These are phyloP conservation scores for Somion occarium DNA, from an alignment of 1,284 basidiomycete species.

Conservation along the genomic window DNA sequence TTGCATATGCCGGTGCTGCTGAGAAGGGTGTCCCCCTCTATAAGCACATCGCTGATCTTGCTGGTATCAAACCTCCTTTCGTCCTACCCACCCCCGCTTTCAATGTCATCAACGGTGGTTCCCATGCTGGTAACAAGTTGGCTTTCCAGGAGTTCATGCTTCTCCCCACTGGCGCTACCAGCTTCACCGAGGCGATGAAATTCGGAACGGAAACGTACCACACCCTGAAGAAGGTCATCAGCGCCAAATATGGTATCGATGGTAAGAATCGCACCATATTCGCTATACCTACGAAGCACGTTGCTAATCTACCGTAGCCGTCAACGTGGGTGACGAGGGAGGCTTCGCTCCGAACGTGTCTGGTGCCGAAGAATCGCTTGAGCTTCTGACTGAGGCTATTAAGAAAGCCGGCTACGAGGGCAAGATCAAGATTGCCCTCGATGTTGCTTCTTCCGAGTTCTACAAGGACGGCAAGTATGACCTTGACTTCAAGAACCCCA, in stretches of 20 bases:
- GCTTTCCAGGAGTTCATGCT: constrained; percentile 99
- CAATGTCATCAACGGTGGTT: constrained; percentile 99
- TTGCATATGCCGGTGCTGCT: constrained; percentile 89
- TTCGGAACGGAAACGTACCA: constrained; percentile 99
- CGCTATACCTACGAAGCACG: background rate
- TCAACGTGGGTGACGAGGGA: constrained; percentile 99
- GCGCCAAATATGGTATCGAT: constrained; percentile 98
- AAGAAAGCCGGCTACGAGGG: constrained; percentile 97
- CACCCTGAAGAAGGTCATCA: constrained; percentile 99
- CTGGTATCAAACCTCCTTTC: constrained; percentile 91
- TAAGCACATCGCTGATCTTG: constrained; percentile 93
- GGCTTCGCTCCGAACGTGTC: constrained; percentile 98
- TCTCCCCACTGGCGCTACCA: constrained; percentile 87
- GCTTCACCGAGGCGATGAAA: constrained; percentile 97
- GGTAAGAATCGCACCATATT: constrained; percentile 43
- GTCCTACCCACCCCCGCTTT: constrained; percentile 89
- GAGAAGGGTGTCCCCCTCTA: constrained; percentile 96
- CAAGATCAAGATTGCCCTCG: constrained; percentile 98
- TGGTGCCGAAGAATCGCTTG: constrained; percentile 96
- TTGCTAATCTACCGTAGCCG: constrained; percentile 51
- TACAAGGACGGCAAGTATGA: constrained; percentile 99
- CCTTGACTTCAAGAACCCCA: constrained; percentile 99
- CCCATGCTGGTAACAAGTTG: constrained; percentile 98
- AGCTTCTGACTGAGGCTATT: constrained; percentile 94
- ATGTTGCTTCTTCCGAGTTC: constrained; percentile 99